A percentile compares a stretch with the other conserved stretches of the same genome.
These are phyloP conservation scores for Fomitopsis pinicola DNA, from an alignment of 1,284 basidiomycete species.

Conservation along the genomic window DNA sequence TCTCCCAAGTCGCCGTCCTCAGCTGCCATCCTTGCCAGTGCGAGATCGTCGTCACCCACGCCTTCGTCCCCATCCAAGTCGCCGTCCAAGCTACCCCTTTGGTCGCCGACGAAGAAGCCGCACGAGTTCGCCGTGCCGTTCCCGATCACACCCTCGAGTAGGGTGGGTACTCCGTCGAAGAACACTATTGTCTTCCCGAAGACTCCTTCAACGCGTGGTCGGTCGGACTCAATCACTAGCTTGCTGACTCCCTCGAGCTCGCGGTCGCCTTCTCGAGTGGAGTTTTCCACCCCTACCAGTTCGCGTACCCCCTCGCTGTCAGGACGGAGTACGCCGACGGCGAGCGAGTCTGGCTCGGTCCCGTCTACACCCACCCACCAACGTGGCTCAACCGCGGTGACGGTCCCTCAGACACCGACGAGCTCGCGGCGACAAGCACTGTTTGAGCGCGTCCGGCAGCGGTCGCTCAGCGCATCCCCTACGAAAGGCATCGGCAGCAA, in stretches of 20 bases:
- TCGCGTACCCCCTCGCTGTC: slow-evolving; percentile 47
- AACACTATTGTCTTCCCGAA: slow-evolving; percentile 41
- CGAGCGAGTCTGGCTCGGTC: slow-evolving; percentile 30
- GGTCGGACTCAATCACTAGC: slow-evolving; percentile 11
- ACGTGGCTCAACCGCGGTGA: slow-evolving; percentile 45
- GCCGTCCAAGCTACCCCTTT: slow-evolving; percentile 20
- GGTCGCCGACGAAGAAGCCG: slow-evolving; percentile 43
- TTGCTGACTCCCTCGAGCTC: slow-evolving; percentile 19
- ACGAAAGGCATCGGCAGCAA: slow-evolving; percentile 46
- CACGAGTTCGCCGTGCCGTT: slow-evolving; percentile 47
- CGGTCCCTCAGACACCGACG: slow-evolving; percentile 62
- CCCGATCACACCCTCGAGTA: slow-evolving; percentile 39
- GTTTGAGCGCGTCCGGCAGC: slow-evolving; percentile 72
- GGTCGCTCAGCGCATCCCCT: slow-evolving; percentile 61
- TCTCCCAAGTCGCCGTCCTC: slow-evolving; percentile 56
- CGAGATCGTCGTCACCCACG: slow-evolving; percentile 44
- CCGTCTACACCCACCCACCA: slow-evolving; percentile 66
- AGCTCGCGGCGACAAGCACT: slow-evolving; percentile 71
- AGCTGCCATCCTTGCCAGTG: slow-evolving; percentile 35
- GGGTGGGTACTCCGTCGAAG: slow-evolving; percentile 35
- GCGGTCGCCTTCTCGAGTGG: slow-evolving; percentile 17
- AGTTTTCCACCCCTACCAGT: slow-evolving; percentile 26
- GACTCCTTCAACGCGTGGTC: slow-evolving; percentile 29
- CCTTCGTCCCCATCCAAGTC: slow-evolving; percentile 28
- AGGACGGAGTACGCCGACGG: slow-evolving; percentile 22